Conservation (phyloP, 768 basidiomycete genomes). For the Porphyrellus cyaneotinctus region DNA sequence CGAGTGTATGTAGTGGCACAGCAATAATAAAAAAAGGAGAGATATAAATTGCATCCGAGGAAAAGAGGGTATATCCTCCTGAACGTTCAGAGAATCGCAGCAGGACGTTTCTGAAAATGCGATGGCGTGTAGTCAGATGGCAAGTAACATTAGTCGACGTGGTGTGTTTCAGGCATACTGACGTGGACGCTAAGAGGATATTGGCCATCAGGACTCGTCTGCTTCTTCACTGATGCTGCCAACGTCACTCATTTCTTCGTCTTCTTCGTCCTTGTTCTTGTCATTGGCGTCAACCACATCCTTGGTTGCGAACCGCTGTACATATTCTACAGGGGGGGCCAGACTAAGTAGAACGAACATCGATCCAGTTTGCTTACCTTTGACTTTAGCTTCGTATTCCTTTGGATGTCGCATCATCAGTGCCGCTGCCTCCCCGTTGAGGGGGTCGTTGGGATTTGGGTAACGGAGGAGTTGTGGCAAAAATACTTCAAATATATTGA, state of each 20-base stretch:
- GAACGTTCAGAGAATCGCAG: conserved; percentile 13
- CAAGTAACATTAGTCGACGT: conserved; percentile 6
- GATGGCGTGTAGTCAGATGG: conserved; percentile 12
- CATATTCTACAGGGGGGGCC: conserved; percentile 65
- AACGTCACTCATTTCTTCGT: conserved; percentile 85
- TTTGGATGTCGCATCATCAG: conserved; percentile 96
- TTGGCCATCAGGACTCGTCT: conserved; percentile 35
- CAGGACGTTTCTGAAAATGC: conserved; percentile 15
- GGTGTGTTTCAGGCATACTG: conserved; percentile 10
- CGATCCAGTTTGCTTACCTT: conserved; percentile 49
- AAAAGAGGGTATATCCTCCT: conserved; percentile 27
- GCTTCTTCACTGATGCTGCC: conserved; percentile 75
- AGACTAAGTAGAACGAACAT: not conserved
- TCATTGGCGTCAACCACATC: conserved; percentile 79
- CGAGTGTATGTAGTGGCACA: conserved; percentile 20
- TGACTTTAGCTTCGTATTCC: conserved; percentile 91
- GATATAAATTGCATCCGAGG: conserved; percentile 16
- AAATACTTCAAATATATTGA: conserved; percentile 99
- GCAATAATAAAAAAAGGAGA: conserved; percentile 15
- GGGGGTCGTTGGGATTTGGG: conserved; percentile 96
- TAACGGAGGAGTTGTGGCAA: conserved; percentile 95
- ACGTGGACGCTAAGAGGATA: not conserved
- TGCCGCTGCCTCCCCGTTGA: conserved; percentile 97
- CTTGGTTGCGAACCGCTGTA: conserved; percentile 90
- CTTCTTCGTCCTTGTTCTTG: conserved; percentile 59